Evolutionary conservation across 2,329 filamentous ascomycete genomes (phyloP).

Genomic region (Periconia sp.): DNA sequence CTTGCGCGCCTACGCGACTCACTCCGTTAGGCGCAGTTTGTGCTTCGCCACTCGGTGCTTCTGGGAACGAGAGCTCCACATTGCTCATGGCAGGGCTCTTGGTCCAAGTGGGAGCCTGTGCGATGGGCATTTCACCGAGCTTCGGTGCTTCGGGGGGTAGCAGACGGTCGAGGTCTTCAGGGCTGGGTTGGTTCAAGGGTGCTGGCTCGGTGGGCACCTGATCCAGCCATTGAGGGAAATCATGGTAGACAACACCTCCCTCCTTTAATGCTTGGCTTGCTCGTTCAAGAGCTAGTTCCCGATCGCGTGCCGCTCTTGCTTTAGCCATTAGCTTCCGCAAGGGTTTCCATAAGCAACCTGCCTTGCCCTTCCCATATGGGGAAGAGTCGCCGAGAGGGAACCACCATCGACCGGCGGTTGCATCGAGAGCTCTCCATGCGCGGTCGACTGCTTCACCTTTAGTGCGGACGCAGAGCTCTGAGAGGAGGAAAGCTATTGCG

Average conservation of each 20-base stretch:
- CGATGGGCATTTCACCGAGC: conserved; percentile 30
- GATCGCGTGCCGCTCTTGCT: conserved; percentile 60
- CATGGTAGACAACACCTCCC: conserved; percentile 21
- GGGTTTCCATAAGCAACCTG: conserved; percentile 68
- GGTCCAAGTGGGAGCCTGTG: conserved; percentile 26
- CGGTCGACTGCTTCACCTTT: conserved; percentile 64
- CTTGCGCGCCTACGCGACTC: too few species aligned
- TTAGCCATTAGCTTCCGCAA: conserved; percentile 66
- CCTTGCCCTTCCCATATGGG: conserved; percentile 33
- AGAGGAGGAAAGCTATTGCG: conserved; percentile 66
- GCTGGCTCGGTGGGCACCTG: conserved; percentile 12
- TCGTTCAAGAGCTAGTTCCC: conserved; percentile 53
- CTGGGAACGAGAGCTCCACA: conserved; percentile 3
- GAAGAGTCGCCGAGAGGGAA: conserved; percentile 32
- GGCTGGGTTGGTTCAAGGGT: conserved; percentile 24
- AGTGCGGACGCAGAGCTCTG: conserved; percentile 64
- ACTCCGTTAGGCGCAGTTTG: too few species aligned
- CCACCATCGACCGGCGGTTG: conserved; percentile 52
- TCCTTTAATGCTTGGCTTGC: conserved; percentile 29
- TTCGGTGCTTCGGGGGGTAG: conserved; percentile 32
- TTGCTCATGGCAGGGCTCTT: too few species aligned
- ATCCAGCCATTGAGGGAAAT: conserved; percentile 17
- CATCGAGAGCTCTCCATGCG: conserved; percentile 65
- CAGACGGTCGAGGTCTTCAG: conserved; percentile 34
- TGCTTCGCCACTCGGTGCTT: too few species aligned